Conservation (phyloP, 2,329 filamentous ascomycete genomes). For the Clonostachys sp. region DNA sequence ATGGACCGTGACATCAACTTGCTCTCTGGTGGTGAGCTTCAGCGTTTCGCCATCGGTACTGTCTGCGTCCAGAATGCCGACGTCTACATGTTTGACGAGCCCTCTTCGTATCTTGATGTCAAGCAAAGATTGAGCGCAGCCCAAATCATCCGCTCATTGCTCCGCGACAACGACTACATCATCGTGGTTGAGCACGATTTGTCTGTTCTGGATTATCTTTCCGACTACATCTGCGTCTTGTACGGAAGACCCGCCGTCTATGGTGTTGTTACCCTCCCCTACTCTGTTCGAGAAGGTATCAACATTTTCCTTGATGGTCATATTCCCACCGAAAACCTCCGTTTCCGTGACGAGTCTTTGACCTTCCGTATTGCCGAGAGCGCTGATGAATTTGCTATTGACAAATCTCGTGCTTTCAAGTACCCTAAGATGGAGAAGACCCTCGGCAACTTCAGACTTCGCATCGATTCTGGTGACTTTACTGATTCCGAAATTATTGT, state of each 20-base stretch:
- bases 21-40: conserved; percentile 94
- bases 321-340: conserved; percentile 96
- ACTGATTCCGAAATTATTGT: conserved; percentile 98
- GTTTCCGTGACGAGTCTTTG: conserved; percentile 94
- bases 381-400: conserved; percentile 79
- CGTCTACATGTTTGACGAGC: conserved; percentile 99
- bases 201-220: conserved; percentile 96
- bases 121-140: conserved; percentile 96
- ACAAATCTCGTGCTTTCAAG: conserved; percentile 78
- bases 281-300: conserved; percentile 97
- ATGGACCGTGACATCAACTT: conserved; percentile 85
- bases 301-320: conserved; percentile 99
- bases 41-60: conserved; percentile 94
- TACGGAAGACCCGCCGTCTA: conserved; percentile 96
- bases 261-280: conserved; percentile 92
- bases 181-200: conserved; percentile 99
- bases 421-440: conserved; percentile 95
- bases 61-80: conserved; percentile 95
- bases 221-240: conserved; percentile 95
- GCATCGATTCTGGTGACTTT: conserved; percentile 78
- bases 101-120: conserved; percentile 97
- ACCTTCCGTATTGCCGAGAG: conserved; percentile 93
- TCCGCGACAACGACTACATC: conserved; percentile 87
- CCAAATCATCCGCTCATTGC: conserved; percentile 84
- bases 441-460: conserved; percentile 80